Evolutionary conservation across 1,139 yeast genomes (phyloP).

Genomic region (Suhomyces chickasaworum): DNA sequence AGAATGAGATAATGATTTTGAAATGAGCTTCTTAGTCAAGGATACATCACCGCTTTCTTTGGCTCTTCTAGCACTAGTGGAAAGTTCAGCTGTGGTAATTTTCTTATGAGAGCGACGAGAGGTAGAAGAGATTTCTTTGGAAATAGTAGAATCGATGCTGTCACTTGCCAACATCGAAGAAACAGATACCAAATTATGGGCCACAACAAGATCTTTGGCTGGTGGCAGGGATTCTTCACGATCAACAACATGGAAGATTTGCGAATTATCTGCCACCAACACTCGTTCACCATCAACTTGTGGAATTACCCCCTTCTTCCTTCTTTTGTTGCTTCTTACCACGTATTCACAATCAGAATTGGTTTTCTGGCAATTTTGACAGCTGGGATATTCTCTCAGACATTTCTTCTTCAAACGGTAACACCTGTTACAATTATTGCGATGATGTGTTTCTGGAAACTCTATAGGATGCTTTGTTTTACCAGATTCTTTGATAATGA

Average conservation of each 20-base stretch:
- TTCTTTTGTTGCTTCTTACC: slow-evolving; percentile 31
- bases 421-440: slow-evolving; percentile 45
- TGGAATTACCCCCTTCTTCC: slow-evolving; percentile 17
- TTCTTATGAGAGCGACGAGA: slow-evolving; percentile 11
- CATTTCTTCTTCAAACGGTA: slow-evolving; percentile 48
- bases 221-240: neutral
- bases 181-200: slow-evolving; percentile 17
- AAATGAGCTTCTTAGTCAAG: slow-evolving; percentile 11
- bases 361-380: slow-evolving; percentile 39
- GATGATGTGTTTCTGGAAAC: slow-evolving; percentile 31
- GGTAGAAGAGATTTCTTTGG: neutral
- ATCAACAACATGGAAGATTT: slow-evolving; percentile 7
- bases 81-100: slow-evolving; percentile 13
- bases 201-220: slow-evolving; percentile 8
- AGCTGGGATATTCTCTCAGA: slow-evolving; percentile 39
- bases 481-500: slow-evolving; percentile 10
- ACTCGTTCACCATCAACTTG: slow-evolving; percentile 10
- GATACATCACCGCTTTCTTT: slow-evolving; percentile 9
- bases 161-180: slow-evolving; percentile 18
- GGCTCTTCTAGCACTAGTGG: slow-evolving; percentile 14
- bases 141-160: slow-evolving; percentile 1
- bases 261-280: slow-evolving; percentile 7
- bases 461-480: slow-evolving; percentile 18
- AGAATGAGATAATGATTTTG: slow-evolving; percentile 10
- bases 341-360: slow-evolving; percentile 43